A percentile compares a stretch with the other conserved stretches of the same genome.
These are phyloP conservation scores for Pichia phayaonensis DNA, from an alignment of 805 yeast genomes.

Conservation along the genomic window DNA sequence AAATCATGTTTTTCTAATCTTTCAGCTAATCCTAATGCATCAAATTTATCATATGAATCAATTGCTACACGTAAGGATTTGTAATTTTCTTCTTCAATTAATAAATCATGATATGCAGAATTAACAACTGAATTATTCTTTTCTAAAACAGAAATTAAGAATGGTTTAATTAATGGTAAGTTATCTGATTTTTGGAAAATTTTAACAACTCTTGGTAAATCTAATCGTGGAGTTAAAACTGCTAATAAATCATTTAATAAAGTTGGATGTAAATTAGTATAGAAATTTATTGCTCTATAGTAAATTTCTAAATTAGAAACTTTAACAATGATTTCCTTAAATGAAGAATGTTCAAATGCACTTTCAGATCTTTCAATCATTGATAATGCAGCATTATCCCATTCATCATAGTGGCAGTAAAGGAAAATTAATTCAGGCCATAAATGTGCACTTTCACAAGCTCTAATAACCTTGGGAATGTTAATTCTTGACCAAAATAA, in stretches of 20 bases:
- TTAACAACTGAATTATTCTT: constrained; percentile 89
- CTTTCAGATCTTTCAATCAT: constrained; percentile 93
- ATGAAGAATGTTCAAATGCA: constrained; percentile 87
- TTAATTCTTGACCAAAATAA: constrained; percentile 97
- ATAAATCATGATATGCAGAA: constrained; percentile 88
- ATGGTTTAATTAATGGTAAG: constrained; percentile 92
- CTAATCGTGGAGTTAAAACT: constrained; percentile 81
- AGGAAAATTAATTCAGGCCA: constrained; percentile 96
- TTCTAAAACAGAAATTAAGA: constrained; percentile 81
- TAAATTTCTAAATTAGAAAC: constrained; percentile 94
- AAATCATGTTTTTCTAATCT: constrained; percentile 87
- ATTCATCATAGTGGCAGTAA: constrained; percentile 97
- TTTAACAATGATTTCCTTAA: constrained; percentile 91
- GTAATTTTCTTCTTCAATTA: constrained; percentile 95
- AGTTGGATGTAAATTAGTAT: constrained; percentile 86
- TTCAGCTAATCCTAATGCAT: constrained; percentile 84
- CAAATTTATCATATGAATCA: constrained; percentile 86
- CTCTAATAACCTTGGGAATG: constrained; percentile 93
- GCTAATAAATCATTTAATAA: constrained; percentile 79
- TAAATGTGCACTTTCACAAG: constrained; percentile 87
- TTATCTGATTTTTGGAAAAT: constrained; percentile 94
- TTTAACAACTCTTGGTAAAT: constrained; percentile 88
- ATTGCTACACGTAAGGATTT: constrained; percentile 81
- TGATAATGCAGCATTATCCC: constrained; percentile 96
- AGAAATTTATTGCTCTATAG: constrained; percentile 94